Evolutionary conservation across 768 basidiomycete species (phyloP).

Genomic region (Mycena metata): DNA sequence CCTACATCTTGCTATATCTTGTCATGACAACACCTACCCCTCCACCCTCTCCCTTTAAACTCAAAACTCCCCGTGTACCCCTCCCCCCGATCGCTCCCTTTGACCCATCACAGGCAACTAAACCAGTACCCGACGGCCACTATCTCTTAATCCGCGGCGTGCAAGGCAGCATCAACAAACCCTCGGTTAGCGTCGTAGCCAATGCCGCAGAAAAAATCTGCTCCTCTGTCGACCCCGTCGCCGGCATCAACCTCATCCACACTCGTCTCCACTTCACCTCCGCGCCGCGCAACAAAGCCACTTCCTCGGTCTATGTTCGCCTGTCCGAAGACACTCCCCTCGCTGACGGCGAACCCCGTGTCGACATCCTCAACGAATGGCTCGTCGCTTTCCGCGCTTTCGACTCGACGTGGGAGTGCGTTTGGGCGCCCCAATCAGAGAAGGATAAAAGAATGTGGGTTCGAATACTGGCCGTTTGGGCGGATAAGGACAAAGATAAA

Average conservation of each 20-base stretch:
- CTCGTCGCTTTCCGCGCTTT: background rate
- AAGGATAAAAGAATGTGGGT: slow-evolving; percentile 1
- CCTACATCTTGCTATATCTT: slow-evolving; percentile 1
- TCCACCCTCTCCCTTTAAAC: background rate
- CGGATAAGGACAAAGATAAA: background rate
- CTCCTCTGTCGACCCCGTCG: background rate
- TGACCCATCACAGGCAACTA: background rate
- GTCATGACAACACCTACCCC: background rate
- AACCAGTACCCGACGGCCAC: background rate
- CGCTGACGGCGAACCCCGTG: background rate
- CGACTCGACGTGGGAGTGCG: background rate
- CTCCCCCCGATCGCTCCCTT: background rate
- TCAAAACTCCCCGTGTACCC: background rate
- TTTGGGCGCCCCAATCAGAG: background rate
- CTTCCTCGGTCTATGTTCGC: background rate
- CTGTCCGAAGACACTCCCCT: background rate
- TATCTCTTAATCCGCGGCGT: background rate
- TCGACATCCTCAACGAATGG: background rate
- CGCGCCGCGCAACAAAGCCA: background rate
- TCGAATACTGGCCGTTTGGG: background rate
- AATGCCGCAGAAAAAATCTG: background rate
- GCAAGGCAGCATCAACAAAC: background rate
- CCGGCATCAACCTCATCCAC: background rate
- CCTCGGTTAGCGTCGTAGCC: background rate
- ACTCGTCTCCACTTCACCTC: too few relatives aligned